Conservation (phyloP, 1,284 basidiomycete species). For the Albatrellus sp. region DNA sequence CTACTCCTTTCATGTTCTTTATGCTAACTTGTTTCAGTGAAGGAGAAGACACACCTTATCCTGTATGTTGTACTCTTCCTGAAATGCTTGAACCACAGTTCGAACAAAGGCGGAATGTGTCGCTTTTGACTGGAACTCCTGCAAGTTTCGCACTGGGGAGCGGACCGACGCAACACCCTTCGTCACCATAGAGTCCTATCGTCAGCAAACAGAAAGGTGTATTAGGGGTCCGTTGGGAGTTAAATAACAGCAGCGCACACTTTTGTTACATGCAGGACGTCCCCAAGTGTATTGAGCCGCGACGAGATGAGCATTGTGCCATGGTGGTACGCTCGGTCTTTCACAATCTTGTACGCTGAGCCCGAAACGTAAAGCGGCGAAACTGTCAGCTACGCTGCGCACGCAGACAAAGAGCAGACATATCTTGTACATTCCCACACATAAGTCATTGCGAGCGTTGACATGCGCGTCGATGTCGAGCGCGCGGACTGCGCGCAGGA, state of each 20-base stretch:
- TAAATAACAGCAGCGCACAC: slow-evolving; percentile 26
- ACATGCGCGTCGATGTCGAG: slow-evolving; percentile 65
- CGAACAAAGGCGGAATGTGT: slow-evolving; percentile 64
- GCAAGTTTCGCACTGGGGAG: slow-evolving; percentile 83
- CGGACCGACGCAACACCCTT: slow-evolving; percentile 87
- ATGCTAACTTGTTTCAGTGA: background rate
- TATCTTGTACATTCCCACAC: slow-evolving; percentile 78
- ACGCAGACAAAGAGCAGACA: slow-evolving; percentile 23
- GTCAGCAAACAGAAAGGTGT: background rate
- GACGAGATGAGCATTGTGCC: slow-evolving; percentile 98
- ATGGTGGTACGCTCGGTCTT: slow-evolving; percentile 89
- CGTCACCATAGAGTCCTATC: slow-evolving; percentile 64
- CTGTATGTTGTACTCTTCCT: slow-evolving; percentile 43
- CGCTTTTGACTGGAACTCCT: slow-evolving; percentile 36
- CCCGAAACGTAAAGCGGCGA: slow-evolving; percentile 69
- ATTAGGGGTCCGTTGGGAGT: background rate
- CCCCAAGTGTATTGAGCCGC: slow-evolving; percentile 56
- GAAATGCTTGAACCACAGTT: slow-evolving; percentile 67
- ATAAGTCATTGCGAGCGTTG: slow-evolving; percentile 89
- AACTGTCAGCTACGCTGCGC: slow-evolving; percentile 6
- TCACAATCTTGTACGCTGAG: slow-evolving; percentile 94
- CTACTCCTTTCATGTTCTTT: slow-evolving; percentile 11
- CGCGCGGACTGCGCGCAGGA: slow-evolving; percentile 69
- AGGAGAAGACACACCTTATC: slow-evolving; percentile 24
- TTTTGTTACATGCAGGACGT: slow-evolving; percentile 61